phyloP scores from a whole-genome alignment of 768 basidiomycete genomes.

The Leucocoprinus sp. region DNA sequence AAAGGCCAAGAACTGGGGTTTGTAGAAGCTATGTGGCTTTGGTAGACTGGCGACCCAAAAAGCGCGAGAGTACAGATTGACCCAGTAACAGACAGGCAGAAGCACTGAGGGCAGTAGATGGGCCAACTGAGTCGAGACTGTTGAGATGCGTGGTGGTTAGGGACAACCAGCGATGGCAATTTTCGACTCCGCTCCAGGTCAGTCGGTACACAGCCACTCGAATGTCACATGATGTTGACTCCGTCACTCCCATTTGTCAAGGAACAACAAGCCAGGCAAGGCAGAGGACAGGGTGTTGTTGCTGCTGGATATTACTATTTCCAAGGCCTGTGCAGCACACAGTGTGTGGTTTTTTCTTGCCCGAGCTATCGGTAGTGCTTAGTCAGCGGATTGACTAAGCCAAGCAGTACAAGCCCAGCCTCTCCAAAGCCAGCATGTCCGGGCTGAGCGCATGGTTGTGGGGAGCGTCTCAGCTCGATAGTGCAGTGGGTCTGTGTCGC shows the following conservation, averaged over 20 bases:
- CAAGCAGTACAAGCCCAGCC: not conserved
- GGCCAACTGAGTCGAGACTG: constrained; percentile 21
- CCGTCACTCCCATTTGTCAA: not conserved
- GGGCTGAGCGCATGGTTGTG: constrained; percentile 64
- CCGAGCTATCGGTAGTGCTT: not conserved
- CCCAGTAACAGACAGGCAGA: constrained; percentile 17
- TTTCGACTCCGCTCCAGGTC: constrained; percentile 41
- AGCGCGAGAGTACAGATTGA: constrained; percentile 14
- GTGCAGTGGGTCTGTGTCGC: constrained; percentile 60
- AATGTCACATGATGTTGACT: constrained; percentile 8
- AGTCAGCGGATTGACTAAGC: not conserved
- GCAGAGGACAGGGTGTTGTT: no score
- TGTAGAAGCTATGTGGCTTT: constrained; percentile 18
- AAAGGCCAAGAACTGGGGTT: constrained; percentile 22
- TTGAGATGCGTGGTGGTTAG: constrained; percentile 34
- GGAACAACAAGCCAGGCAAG: not conserved
- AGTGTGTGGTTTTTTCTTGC: no score
- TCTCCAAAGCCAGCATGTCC: constrained; percentile 32
- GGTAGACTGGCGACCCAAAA: constrained; percentile 16
- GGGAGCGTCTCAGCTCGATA: constrained; percentile 79
- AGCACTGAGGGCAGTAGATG: constrained; percentile 19
- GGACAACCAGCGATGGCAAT: constrained; percentile 37
- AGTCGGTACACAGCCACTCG: constrained; percentile 15
- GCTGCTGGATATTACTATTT: no score
- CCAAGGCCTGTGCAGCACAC: no score